Base-by-base conservation (phyloP, 2,329 filamentous ascomycete genomes). In the Colletotrichum shisoi region DNA sequence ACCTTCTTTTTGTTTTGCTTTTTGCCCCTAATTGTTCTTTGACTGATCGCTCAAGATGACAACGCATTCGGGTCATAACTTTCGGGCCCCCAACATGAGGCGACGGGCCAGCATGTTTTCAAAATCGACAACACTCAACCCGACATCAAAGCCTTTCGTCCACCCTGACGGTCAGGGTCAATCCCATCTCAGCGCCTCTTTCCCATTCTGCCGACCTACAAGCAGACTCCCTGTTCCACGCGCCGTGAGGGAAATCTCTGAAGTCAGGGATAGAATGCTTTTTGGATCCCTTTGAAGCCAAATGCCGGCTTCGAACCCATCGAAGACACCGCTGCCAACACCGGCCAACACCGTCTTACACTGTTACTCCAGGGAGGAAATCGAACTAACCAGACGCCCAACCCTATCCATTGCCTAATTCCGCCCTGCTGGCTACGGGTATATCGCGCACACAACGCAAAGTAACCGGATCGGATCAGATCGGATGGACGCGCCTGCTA, bases 111-210 rank as follows among this genome's bases (percentile, higher is more conserved):
- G 9, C 21, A 19, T 31, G 39, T 21, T 45, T 11, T n/a, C 17
- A 21, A 45, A 4, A 37, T 37, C 46, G 46, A 52, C 51, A 37
- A 51, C 44, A 24, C 37, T n/a, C 44, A 13, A 49, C 21, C 12
- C 19, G 13, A 37, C 44, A 27, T 37, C 44, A 21, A 8, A n/a
- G 19, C 7, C 24, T 27, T 52, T 15, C 6, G 39, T 51, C 46
- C 39, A 48, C 27, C 39, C n/a, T n/a, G n/a, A n/a, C n/a, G n/a
- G 11, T 46, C 63, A 27, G 37, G 60, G 64, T n/a, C 42, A 44
- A 59, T 64, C 54, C 53, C 24, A 48, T 49, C 53, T 63, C 63
- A 51, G 51, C 63, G 44, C 13, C 27, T 57, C 37, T 66, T 4
- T 3, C 31, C n/a, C 19, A 52, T 62, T 49, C 39, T 57, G 52